Evolutionary conservation across 805 yeast genomes (phyloP).

Genomic region (Starmerella floricola): DNA sequence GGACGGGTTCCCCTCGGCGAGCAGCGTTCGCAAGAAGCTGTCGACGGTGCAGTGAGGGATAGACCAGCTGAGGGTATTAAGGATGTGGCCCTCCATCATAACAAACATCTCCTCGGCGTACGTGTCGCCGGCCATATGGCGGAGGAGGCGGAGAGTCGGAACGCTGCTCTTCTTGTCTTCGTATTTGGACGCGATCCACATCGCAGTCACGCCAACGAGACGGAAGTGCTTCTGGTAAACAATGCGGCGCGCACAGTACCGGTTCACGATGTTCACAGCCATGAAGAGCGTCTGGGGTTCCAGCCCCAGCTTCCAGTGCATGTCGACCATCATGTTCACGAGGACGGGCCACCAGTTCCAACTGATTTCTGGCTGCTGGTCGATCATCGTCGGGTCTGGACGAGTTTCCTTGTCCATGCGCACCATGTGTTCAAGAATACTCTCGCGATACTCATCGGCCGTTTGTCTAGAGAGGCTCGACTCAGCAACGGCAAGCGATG

Average conservation of each 20-base stretch:
- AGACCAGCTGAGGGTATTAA: conserved; percentile 57
- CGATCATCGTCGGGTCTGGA: conserved; percentile 53
- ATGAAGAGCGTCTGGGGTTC: conserved; percentile 57
- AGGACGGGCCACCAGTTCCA: conserved; percentile 57
- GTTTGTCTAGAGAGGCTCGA: conserved; percentile 20
- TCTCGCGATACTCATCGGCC: conserved; percentile 30
- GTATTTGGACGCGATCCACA: conserved; percentile 79
- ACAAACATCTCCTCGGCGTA: conserved; percentile 48
- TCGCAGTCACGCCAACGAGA: conserved; percentile 77
- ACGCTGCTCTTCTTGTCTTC: conserved; percentile 62
- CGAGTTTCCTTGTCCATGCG: conserved; percentile 28
- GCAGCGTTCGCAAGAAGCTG: conserved; percentile 30
- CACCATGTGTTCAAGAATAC: conserved; percentile 29
- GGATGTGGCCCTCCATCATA: conserved; percentile 65
- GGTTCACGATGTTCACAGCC: conserved; percentile 65
- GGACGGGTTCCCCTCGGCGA: conserved; percentile 20
- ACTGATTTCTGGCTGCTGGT: conserved; percentile 75
- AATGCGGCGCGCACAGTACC: conserved; percentile 77
- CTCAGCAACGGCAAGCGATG: conserved; percentile 14
- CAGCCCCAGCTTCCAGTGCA: conserved; percentile 46
- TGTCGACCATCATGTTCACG: conserved; percentile 62
- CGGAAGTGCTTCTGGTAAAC: conserved; percentile 77
- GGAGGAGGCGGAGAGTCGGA: conserved; percentile 58
- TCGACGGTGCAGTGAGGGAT: conserved; percentile 47
- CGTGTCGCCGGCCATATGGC: conserved; percentile 52